These are phyloP conservation scores for Fusarium sp. DNA, from an alignment of 2,329 filamentous ascomycete genomes.

Conservation along the genomic window DNA sequence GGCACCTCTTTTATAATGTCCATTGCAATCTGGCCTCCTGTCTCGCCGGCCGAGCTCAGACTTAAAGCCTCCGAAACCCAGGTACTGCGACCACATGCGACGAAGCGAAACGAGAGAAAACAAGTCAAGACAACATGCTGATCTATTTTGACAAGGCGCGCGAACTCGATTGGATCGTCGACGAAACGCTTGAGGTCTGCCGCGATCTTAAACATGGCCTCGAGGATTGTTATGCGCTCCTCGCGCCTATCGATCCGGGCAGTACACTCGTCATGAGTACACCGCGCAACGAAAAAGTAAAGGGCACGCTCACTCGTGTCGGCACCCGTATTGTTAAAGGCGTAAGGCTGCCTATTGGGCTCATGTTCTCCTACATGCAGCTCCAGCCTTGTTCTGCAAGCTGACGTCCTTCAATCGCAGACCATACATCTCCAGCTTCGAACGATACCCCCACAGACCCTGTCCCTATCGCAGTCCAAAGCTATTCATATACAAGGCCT, in stretches of 20 bases:
- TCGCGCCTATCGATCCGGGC: conserved; percentile 84
- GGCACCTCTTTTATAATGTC: conserved; percentile 56
- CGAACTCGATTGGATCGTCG: conserved; percentile 65
- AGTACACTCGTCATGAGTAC: conserved; percentile 92
- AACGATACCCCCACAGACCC: conserved; percentile 66
- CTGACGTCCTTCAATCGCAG: conserved; percentile 51
- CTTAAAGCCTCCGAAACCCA: conserved; percentile 59
- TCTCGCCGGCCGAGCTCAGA: conserved; percentile 61
- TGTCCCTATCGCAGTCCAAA: conserved; percentile 58
- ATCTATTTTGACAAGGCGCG: conserved; percentile 52
- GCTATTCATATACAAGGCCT: conserved; percentile 74
- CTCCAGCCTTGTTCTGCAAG: conserved; percentile 5
- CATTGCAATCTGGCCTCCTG: conserved; percentile 66
- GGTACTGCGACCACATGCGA: conserved; percentile 50
- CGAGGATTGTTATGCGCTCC: conserved; percentile 86
- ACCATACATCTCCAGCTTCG: conserved; percentile 80
- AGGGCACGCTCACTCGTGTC: conserved; percentile 89
- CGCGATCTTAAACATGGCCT: conserved; percentile 70
- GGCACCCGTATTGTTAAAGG: conserved; percentile 93
- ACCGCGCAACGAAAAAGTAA: conserved; percentile 85
- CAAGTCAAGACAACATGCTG: conserved; percentile 36
- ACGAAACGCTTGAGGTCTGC: conserved; percentile 59
- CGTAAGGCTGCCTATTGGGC: conserved; percentile 58
- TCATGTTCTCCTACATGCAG: conserved; percentile 32
- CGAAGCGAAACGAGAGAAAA: not conserved